phyloP scores from a whole-genome alignment of 768 basidiomycete species.

The Mycena capillaripes region DNA sequence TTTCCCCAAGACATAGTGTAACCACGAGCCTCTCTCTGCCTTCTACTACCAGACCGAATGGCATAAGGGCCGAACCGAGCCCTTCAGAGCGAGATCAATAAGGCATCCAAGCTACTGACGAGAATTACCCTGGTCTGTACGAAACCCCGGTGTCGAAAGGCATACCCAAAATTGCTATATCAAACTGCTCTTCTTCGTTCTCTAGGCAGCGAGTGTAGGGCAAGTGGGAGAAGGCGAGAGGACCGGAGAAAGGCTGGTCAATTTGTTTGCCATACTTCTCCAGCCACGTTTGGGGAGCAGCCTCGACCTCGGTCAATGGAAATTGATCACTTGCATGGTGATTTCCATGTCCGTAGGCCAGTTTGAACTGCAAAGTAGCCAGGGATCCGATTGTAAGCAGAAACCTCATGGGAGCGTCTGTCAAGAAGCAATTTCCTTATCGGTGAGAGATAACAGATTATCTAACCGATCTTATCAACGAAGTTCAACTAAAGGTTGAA shows the following conservation, averaged over 20 bases:
- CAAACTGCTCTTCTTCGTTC: slow-evolving; percentile 65
- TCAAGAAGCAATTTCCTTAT: slow-evolving; percentile 20
- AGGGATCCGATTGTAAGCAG: slow-evolving; percentile 6
- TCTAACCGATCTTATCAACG: not conserved
- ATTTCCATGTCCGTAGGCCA: not conserved
- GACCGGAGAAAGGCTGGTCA: slow-evolving; percentile 85
- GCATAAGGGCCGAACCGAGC: slow-evolving; percentile 92
- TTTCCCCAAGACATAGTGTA: slow-evolving; percentile 82
- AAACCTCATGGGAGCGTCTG: slow-evolving; percentile 21
- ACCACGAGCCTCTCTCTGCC: slow-evolving; percentile 68
- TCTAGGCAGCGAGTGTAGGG: slow-evolving; percentile 82
- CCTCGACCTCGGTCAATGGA: slow-evolving; percentile 25
- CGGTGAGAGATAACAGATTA: not conserved
- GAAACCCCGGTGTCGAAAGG: slow-evolving; percentile 83
- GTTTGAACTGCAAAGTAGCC: not conserved
- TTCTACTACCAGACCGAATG: slow-evolving; percentile 83
- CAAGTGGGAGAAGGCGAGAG: slow-evolving; percentile 86
- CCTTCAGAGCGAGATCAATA: slow-evolving; percentile 52
- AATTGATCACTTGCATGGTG: slow-evolving; percentile 7
- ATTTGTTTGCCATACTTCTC: slow-evolving; percentile 82
- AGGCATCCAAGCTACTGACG: not conserved
- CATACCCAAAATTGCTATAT: slow-evolving; percentile 86
- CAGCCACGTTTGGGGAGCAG: slow-evolving; percentile 61
- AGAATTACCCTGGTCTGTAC: slow-evolving; percentile 66
- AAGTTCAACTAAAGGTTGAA: not conserved